Base-by-base conservation (phyloP, 495 filamentous ascomycete species). In the Neurospora sp. region DNA sequence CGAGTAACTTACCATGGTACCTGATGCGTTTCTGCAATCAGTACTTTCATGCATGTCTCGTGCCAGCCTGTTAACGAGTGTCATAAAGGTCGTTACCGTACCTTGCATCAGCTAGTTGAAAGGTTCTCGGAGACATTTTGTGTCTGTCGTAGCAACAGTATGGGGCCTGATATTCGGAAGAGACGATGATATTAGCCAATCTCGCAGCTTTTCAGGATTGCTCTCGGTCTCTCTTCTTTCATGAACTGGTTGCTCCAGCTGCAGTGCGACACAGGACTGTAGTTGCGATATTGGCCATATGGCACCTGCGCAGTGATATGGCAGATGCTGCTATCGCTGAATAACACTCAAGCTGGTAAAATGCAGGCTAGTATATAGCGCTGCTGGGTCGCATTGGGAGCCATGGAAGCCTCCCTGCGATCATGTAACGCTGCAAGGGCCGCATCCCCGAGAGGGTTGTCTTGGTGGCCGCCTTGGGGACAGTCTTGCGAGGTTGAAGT, bases 321-420 rank as follows among this genome's bases (percentile, higher is more conserved):
- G 69, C 72, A 42, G 72, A 73, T 73, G 70, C 70, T 72, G 74
- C 70, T 73, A 72, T 75, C 69, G 71, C 70, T 76, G 71, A 75
- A 70, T 68, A 80, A 74, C 76, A 75, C 80, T 74, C 74, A 76
- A 76, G 73, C 76, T 78, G 81, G 78, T 77, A 83, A 81, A 82
- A 80, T 81, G 77, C 77, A 75, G 79, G 76, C 72, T 79, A 75
- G 78, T 37, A 65, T 61, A 61, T 17, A 65, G 53, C 53, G 73
- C 70, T 72, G 40, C 38, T 27, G 73, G 75, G 73, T 73, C 40
- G 70, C 76, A 70, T 71, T 75, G 72, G 68, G 72, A 73, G 70
- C 65, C 72, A 73, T 70, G 59, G 40, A 74, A 74, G 40, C 73
- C 73, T 69, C 69, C 70, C 75, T 76, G 70, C 72, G 78, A 77